Conservation (phyloP, 495 filamentous ascomycete species). For the Penicillium fimorum region DNA sequence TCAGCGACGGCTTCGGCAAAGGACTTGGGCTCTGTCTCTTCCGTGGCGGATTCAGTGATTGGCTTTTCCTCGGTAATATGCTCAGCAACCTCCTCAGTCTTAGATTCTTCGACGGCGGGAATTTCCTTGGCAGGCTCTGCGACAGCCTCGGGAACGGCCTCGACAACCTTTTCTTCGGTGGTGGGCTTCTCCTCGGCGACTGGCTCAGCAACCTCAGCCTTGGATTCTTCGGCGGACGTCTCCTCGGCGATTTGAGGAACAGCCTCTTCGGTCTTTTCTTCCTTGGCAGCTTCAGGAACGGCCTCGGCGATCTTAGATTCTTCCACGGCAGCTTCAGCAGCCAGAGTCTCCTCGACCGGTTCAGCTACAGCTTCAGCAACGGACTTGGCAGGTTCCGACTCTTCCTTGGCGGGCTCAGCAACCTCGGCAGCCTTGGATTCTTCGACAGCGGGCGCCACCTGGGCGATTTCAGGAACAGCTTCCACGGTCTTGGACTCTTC, state of each 20-base stretch:
- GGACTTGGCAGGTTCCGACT: neutral
- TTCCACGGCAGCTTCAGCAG: neutral
- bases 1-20: too few relatives aligned
- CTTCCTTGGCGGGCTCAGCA: neutral
- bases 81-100: neutral
- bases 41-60: too few relatives aligned
- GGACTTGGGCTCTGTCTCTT: too few relatives aligned
- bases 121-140: slow-evolving; percentile 16
- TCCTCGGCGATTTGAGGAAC: neutral
- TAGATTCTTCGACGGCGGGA: slow-evolving; percentile 2
- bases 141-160: neutral
- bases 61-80: neutral
- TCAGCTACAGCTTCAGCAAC: too few relatives aligned
- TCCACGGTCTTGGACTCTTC: slow-evolving; percentile 11
- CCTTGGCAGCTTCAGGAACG: slow-evolving; percentile 1
- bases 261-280: slow-evolving; percentile 4
- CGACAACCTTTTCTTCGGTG: slow-evolving; percentile 1
- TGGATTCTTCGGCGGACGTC: slow-evolving; percentile 13
- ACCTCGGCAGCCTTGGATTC: neutral
- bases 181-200: slow-evolving; percentile 15
- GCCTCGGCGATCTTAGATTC: neutral
- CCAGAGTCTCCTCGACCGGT: neutral
- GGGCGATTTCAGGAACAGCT: neutral
- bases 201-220: slow-evolving; percentile 14
- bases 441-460: neutral